Evolutionary conservation across 768 basidiomycete genomes (phyloP).

Genomic region (Tephrocybe sp.): DNA sequence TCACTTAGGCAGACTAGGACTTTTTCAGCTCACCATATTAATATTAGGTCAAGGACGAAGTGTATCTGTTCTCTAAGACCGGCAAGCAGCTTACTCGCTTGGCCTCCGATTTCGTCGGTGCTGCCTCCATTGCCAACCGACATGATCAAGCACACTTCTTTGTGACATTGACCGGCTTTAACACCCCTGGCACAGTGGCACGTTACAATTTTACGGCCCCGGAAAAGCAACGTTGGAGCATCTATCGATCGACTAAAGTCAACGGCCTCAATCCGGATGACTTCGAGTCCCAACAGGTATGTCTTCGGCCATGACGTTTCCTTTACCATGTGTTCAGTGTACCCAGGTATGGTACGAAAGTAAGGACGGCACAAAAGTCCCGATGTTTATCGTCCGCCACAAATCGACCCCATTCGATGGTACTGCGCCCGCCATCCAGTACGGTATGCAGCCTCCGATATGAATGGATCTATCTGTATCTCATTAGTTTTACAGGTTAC

Average conservation of each 20-base stretch:
- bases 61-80: conserved; percentile 63
- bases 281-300: conserved; percentile 66
- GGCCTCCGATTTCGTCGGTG: conserved; percentile 67
- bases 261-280: conserved; percentile 65
- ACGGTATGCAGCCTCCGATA: conserved; percentile 43
- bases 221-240: conserved; percentile 49
- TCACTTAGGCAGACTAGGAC: neutral
- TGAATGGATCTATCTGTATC: neutral
- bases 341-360: conserved; percentile 71
- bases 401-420: conserved; percentile 71
- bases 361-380: conserved; percentile 78
- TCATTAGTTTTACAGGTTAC: conserved; percentile 47
- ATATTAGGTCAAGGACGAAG: conserved; percentile 71
- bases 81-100: conserved; percentile 58
- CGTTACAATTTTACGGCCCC: conserved; percentile 65
- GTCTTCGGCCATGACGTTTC: conserved; percentile 2
- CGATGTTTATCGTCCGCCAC: conserved; percentile 85
- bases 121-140: conserved; percentile 50
- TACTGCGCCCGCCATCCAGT: conserved; percentile 75
- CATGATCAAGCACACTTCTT: conserved; percentile 64
- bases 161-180: conserved; percentile 65
- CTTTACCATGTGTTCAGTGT: neutral
- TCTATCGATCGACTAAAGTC: conserved; percentile 58
- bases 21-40: conserved; percentile 3
- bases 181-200: conserved; percentile 65